A percentile compares a stretch with the other conserved stretches of the same genome.
Evolutionary conservation across 352 stramenopile genomes (phyloP).

Genomic region (Globisporangium abappressorium): DNA sequence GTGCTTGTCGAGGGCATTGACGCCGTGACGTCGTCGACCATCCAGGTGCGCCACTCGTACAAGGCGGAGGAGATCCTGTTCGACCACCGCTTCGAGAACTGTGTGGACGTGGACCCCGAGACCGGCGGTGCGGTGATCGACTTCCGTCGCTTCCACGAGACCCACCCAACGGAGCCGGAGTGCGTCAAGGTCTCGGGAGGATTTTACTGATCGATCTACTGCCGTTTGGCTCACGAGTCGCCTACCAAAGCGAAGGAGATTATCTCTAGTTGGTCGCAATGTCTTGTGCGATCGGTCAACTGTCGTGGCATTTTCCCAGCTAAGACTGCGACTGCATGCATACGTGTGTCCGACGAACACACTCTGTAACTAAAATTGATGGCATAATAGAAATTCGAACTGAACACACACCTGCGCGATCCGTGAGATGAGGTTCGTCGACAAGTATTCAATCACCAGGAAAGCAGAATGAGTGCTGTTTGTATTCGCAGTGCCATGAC

Average conservation of each 20-base stretch:
- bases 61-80: slow-evolving; percentile 90
- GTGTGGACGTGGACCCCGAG: slow-evolving; percentile 74
- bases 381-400: slow-evolving; percentile 1
- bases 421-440: background rate
- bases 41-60: slow-evolving; percentile 96
- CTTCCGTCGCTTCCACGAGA: slow-evolving; percentile 88
- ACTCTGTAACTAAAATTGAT: background rate
- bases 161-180: slow-evolving; percentile 44
- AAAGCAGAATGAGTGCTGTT: no score
- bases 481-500: no score
- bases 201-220: slow-evolving; percentile 37
- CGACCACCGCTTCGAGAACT: slow-evolving; percentile 92
- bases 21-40: slow-evolving; percentile 91
- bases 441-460: no score
- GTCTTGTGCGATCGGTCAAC: background rate
- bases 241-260: background rate
- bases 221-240: background rate
- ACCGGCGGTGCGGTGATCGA: slow-evolving; percentile 85
- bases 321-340: background rate
- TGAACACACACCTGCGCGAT: background rate
- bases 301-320: background rate
- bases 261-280: background rate
- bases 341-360: background rate
- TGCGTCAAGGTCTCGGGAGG: slow-evolving; percentile 57
- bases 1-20: slow-evolving; percentile 96